Percentiles rank a stretch among this genome's conserved stretches.
These are phyloP conservation scores for Tolypocladium sp. DNA, from an alignment of 2,329 filamentous ascomycete genomes.

Conservation along the genomic window DNA sequence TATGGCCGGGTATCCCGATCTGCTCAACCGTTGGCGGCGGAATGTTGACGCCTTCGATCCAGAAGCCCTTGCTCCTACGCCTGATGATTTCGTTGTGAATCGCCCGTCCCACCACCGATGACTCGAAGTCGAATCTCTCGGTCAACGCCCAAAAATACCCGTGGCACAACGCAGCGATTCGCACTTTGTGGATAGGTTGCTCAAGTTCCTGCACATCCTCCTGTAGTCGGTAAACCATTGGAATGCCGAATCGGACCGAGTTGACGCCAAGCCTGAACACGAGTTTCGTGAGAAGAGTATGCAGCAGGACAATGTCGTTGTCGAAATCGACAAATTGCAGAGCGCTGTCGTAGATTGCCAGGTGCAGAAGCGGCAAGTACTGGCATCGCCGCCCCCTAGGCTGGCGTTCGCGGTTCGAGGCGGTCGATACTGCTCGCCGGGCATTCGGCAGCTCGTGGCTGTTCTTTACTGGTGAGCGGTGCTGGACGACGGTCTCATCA, in stretches of 20 bases:
- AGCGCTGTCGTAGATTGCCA: conserved; percentile 83
- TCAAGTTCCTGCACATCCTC: conserved; percentile 67
- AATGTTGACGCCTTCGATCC: conserved; percentile 65
- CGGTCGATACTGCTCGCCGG: conserved; percentile 60
- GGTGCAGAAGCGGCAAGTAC: conserved; percentile 74
- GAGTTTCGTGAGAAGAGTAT: conserved; percentile 67
- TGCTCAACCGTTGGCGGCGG: conserved; percentile 57
- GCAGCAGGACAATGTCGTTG: conserved; percentile 65
- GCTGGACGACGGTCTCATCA: conserved; percentile 42
- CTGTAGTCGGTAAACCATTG: conserved; percentile 83
- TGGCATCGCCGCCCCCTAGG: conserved; percentile 45
- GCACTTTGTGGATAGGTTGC: conserved; percentile 61
- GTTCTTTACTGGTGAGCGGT: conserved; percentile 32
- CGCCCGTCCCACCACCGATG: conserved; percentile 56
- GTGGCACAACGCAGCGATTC: conserved; percentile 75
- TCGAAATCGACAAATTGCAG: conserved; percentile 65
- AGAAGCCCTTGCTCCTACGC: conserved; percentile 65
- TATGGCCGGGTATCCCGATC: conserved; percentile 45
- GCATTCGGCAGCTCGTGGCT: conserved; percentile 33
- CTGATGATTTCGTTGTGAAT: conserved; percentile 70
- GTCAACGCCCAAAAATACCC: conserved; percentile 80
- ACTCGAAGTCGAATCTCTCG: conserved; percentile 69
- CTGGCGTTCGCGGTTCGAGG: conserved; percentile 52
- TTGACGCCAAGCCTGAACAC: conserved; percentile 74
- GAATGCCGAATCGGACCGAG: conserved; percentile 65